Base-by-base conservation (phyloP, 2,329 filamentous ascomycete species). In the Rugonectria rugulosa region DNA sequence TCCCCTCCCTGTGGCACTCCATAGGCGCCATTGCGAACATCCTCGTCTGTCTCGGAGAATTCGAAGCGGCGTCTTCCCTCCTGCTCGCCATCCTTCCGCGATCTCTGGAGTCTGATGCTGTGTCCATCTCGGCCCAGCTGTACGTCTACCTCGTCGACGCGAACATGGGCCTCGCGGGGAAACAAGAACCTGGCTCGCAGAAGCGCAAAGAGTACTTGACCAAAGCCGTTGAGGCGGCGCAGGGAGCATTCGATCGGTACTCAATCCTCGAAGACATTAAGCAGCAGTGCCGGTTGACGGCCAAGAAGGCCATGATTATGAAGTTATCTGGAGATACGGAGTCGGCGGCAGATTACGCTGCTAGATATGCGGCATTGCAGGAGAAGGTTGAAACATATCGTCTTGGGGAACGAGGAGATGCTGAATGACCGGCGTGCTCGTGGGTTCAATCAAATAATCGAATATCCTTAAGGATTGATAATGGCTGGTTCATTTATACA, bases 301-400 rank as follows among this genome's bases (percentile, higher is more conserved):
- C 89, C 17, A 95, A 95, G 79, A 93, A 91, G 74, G 88, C 90
- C 4, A 87, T 87, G 45, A 82, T 96, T 45, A 89, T 91, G 79
- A 86, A 88, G 71, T 76, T 88, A 41, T 80, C 84, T 7, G 90
- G 88, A 1, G 88, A 92, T 63, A 72, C 79, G 61, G 79, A 78
- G 15, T 65, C 87, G 59, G 86, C 88, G 1, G 88, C 88, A 63
- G 85, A 89, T 59, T 88, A 82, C 63, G 87, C 88, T 2, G 84
- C 85, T 3, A 83, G 81, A 60, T 91, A 89, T 70, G 70, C 88
- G 36, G 81, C 83, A 60, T 65, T 90, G 44, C 79, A 79, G 64
- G 80, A 75, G 44, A 70, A 57, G 20, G 73, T 73, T 6, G 66
- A 72, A 36, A 56, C 62, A 6, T 59, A 73, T 38, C 70, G 70